These are phyloP conservation scores for Apiospora saccharicola DNA, from an alignment of 2,329 filamentous ascomycete genomes.

Conservation along the genomic window DNA sequence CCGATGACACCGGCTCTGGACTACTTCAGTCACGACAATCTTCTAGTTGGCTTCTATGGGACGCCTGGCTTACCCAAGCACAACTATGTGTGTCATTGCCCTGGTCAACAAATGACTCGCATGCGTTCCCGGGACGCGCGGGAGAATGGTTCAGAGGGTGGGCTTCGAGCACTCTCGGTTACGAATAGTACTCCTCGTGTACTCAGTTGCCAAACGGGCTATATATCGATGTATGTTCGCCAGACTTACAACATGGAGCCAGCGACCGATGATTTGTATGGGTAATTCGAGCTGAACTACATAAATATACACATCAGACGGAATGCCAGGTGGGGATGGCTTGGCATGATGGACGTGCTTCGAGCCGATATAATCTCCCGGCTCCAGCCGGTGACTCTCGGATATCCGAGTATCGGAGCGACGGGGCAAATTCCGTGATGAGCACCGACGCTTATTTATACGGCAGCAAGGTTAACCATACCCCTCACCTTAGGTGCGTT, in stretches of 20 bases:
- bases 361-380: background rate
- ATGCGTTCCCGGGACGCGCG: background rate
- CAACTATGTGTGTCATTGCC: conserved; percentile 7
- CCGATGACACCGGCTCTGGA: conserved; percentile 61
- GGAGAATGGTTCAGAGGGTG: background rate
- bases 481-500: too few relatives aligned
- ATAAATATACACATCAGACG: background rate
- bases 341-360: background rate
- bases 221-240: background rate
- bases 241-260: background rate
- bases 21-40: background rate
- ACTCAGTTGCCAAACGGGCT: background rate
- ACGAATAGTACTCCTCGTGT: background rate
- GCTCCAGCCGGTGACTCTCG: background rate
- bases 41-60: background rate
- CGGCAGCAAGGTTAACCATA: too few relatives aligned
- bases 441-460: too few relatives aligned
- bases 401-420: conserved; percentile 13
- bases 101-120: background rate
- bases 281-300: background rate
- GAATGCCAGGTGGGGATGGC: background rate
- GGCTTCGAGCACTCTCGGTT: background rate
- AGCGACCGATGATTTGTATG: background rate
- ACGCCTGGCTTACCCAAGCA: conserved; percentile 15
- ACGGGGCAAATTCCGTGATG: background rate